phyloP scores from a whole-genome alignment of 2,329 filamentous ascomycete genomes.

The Atkinsonella hypoxylon region DNA sequence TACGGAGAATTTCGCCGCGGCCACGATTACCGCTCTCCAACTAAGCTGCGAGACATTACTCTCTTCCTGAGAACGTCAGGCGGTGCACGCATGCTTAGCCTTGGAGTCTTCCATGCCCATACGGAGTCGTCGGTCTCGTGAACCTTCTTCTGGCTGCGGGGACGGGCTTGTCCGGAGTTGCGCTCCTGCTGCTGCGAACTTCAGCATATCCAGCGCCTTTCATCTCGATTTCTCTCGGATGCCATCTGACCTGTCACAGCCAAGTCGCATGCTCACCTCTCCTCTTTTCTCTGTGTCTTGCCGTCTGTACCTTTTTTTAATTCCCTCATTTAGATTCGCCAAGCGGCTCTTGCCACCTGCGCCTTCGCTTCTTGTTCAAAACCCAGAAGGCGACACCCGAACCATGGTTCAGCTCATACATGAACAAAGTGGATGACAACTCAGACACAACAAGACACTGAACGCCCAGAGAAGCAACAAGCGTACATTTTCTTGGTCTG shows the following conservation, averaged over 20 bases:
- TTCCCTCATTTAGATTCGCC: background rate
- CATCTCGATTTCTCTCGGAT: background rate
- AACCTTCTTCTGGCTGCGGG: background rate
- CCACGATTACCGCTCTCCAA: background rate
- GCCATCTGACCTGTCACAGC: conserved; percentile 2
- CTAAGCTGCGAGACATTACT: background rate
- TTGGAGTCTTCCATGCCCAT: background rate
- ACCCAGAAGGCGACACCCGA: background rate
- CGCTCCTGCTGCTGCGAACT: background rate
- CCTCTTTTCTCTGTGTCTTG: background rate
- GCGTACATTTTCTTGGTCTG: background rate
- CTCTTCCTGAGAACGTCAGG: background rate
- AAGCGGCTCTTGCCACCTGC: background rate
- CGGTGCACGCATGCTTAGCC: background rate
- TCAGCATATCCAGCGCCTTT: background rate
- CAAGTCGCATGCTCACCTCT: background rate
- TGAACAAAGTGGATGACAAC: background rate
- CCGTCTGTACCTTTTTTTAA: background rate
- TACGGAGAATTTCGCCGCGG: background rate
- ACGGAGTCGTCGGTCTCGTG: background rate
- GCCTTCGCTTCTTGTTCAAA: background rate
- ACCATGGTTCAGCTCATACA: background rate
- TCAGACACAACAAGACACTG: background rate
- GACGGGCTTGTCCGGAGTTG: conserved; percentile 1
- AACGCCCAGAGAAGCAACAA: background rate